These are phyloP conservation scores for Xerocomus nothofagi DNA, from an alignment of 1,284 basidiomycete genomes.

Conservation along the genomic window DNA sequence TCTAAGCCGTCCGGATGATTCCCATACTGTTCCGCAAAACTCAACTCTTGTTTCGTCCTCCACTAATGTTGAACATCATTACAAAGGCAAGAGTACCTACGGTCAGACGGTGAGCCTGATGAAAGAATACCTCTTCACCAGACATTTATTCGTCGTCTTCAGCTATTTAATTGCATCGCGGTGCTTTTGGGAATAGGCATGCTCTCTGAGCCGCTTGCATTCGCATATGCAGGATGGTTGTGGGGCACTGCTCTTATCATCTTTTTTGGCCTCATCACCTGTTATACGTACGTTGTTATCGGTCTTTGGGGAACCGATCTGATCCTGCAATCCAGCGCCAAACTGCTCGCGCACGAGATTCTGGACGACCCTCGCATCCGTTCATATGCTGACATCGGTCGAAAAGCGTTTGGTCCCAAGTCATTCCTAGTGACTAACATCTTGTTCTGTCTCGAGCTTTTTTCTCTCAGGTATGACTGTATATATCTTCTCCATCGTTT, in stretches of 20 bases:
- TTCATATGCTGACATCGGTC: conserved; percentile 88
- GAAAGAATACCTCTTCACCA: background rate
- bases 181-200: conserved; percentile 89
- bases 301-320: conserved; percentile 1
- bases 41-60: conserved; percentile 5
- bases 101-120: conserved; percentile 72
- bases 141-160: conserved; percentile 4
- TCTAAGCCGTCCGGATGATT: background rate
- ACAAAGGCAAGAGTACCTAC: conserved; percentile 68
- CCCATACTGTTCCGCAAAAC: background rate
- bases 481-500: background rate
- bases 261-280: conserved; percentile 78
- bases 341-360: conserved; percentile 79
- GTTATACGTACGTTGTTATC: conserved; percentile 72
- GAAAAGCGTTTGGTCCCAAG: conserved; percentile 79
- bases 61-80: conserved; percentile 31
- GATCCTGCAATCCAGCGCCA: conserved; percentile 55
- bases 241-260: conserved; percentile 73
- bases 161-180: conserved; percentile 91
- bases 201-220: conserved; percentile 86
- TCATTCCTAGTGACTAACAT: conserved; percentile 68
- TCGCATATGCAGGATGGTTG: conserved; percentile 86
- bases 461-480: conserved; percentile 64
- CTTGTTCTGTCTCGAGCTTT: conserved; percentile 85
- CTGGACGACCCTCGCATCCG: conserved; percentile 65